These are phyloP conservation scores for Prunus fruticosa DNA, from an alignment of 306 rosid species.

Conservation along the genomic window DNA sequence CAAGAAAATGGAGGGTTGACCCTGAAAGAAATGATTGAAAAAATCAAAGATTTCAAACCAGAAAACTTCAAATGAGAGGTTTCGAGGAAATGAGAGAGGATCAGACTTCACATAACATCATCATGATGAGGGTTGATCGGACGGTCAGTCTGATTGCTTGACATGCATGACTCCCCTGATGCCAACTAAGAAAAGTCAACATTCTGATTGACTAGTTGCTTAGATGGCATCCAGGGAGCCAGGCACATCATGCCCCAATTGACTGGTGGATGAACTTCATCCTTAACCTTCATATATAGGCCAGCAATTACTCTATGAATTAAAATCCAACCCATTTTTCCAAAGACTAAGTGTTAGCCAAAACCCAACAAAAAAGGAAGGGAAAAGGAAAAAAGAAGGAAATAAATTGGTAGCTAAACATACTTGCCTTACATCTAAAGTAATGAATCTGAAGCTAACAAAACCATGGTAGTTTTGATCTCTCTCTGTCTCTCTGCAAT, in stretches of 20 bases:
- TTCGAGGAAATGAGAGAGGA: not conserved
- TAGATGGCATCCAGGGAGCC: conserved; percentile 45
- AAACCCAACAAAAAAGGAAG: not conserved
- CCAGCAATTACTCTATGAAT: not conserved
- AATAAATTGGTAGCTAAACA: too few relatives aligned
- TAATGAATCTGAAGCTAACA: not conserved
- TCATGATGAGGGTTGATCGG: not conserved
- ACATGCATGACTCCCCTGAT: conserved; percentile 27
- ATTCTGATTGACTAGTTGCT: conserved; percentile 1
- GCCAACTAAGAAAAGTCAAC: conserved; percentile 25
- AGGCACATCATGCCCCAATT: conserved; percentile 10
- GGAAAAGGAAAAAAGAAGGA: too few relatives aligned
- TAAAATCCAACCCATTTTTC: not conserved
- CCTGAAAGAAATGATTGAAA: not conserved
- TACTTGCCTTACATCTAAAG: not conserved
- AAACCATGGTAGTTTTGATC: not conserved
- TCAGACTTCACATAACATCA: not conserved
- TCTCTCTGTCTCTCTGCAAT: not conserved
- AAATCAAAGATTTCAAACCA: too few relatives aligned
- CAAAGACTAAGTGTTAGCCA: not conserved
- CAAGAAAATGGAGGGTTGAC: too few relatives aligned
- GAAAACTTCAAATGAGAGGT: not conserved
- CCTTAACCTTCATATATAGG: not conserved
- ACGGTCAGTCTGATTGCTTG: not conserved
- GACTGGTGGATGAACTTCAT: not conserved